Conservation (phyloP, 352 stramenopile species). For the Phytophthora tubulina region DNA sequence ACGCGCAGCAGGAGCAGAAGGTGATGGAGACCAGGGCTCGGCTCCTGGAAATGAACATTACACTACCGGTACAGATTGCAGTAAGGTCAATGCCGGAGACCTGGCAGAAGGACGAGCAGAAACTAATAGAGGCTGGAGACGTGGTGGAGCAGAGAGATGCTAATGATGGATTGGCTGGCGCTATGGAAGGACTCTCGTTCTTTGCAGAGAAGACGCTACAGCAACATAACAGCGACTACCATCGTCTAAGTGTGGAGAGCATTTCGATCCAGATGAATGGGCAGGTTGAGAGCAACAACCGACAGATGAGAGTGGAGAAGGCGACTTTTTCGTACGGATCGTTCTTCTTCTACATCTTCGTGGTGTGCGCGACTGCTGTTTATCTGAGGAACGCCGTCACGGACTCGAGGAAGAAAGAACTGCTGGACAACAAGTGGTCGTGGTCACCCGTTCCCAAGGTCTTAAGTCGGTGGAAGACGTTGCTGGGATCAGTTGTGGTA, state of each 20-base stretch:
- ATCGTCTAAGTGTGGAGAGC: constrained; percentile 22
- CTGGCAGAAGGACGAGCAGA: constrained; percentile 17
- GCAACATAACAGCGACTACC: constrained; percentile 12
- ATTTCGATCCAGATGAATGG: constrained; percentile 13
- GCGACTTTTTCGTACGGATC: constrained; percentile 14
- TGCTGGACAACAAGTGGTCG: constrained; percentile 25
- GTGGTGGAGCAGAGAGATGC: not conserved
- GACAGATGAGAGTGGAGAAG: constrained; percentile 2
- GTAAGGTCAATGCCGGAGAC: constrained; percentile 12
- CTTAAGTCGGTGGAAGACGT: constrained; percentile 38
- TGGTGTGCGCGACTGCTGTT: constrained; percentile 35
- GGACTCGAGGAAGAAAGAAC: constrained; percentile 21
- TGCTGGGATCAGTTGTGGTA: constrained; percentile 55
- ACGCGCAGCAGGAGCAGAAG: constrained; percentile 36
- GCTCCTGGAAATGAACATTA: constrained; percentile 39
- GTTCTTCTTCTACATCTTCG: constrained; percentile 50
- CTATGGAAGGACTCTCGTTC: constrained; percentile 14
- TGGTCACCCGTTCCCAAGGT: constrained; percentile 54
- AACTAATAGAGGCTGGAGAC: not conserved
- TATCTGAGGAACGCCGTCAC: constrained; percentile 45
- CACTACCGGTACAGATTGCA: constrained; percentile 33
- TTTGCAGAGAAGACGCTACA: constrained; percentile 18
- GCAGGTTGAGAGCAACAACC: not conserved
- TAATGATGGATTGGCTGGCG: constrained; percentile 1
- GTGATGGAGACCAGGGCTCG: constrained; percentile 36